phyloP scores from a whole-genome alignment of 108 stramenopile species.

The Parmales sp. region DNA sequence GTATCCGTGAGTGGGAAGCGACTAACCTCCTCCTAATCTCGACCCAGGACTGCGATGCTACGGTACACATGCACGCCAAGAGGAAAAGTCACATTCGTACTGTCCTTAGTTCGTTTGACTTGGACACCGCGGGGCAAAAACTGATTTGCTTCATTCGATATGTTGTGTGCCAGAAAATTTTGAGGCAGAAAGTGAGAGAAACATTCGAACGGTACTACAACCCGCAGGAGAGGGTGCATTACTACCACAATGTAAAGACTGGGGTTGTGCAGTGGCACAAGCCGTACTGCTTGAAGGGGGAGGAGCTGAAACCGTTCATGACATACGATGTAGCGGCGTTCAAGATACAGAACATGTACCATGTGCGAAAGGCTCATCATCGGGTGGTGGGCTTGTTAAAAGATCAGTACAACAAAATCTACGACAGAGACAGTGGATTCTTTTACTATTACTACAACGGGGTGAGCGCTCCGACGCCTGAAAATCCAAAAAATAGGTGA shows the following conservation, averaged over 20 bases:
- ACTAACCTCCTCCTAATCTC: not conserved
- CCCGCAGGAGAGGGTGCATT: not conserved
- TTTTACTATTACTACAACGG: slow-evolving; percentile 9
- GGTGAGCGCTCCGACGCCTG: too few species aligned
- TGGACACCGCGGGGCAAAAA: not conserved
- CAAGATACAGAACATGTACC: slow-evolving; percentile 9
- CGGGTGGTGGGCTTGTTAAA: not conserved
- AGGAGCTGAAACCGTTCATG: slow-evolving; percentile 7
- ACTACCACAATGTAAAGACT: slow-evolving; percentile 1
- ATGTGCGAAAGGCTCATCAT: not conserved
- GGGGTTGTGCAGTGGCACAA: slow-evolving; percentile 3
- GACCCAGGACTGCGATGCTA: not conserved
- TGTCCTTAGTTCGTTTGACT: not conserved
- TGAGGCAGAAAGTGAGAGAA: not conserved
- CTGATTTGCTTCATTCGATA: not conserved
- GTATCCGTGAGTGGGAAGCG: not conserved
- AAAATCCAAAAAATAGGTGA: too few species aligned
- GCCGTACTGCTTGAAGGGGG: not conserved
- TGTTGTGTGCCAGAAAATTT: not conserved
- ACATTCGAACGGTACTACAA: slow-evolving; percentile 8
- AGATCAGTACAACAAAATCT: slow-evolving; percentile 6
- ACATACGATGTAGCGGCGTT: slow-evolving; percentile 4
- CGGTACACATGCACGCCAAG: slow-evolving; percentile 1
- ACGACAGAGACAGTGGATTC: not conserved
- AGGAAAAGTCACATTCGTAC: not conserved